Base-by-base conservation (phyloP, 495 filamentous ascomycete genomes). In the Penicillium verhagenii region DNA sequence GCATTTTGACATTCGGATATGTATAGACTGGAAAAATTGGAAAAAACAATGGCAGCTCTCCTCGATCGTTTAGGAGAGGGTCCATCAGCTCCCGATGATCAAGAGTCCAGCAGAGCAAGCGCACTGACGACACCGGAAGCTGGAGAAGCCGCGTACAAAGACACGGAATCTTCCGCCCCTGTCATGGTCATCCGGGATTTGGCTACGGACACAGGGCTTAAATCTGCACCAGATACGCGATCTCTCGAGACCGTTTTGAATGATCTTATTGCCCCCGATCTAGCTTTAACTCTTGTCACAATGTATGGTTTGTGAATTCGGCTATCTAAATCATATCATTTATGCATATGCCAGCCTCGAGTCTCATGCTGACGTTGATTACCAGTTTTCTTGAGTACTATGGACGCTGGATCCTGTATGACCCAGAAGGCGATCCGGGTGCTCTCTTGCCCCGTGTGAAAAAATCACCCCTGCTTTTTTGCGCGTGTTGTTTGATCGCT, bases 361-460 rank as follows among this genome's bases (percentile, higher is more conserved):
- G 0, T 35, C 11, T 35, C 14, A 35, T 35, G 6, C 33, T 20
- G 10, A 42, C 20, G 21, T 3, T 0, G 4, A 42, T 21, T 4
- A 6, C 18, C 19, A 65, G 63, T 20, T 65, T 65, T 33, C 52
- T 63, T 6, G 54, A 64, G 39, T 54, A 77, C 47, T 79, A 77
- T 50, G 74, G 73, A 7, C 63, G 72, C 4, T 79, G 76, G 74
- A 71, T 77, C 20, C 57, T 65, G 6, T 75, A 73, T 43, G 66
- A 66, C 20, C 59, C 64, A 0, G 62, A 67, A 6, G 57, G 55
- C 18, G 57, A 71, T 10, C 57, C 70, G 0, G 24, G 29, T 3
- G 37, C 37, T 8, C 48, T 77, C 5, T 54, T 77, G 1, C 39
- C 53, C 20, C 57, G 61, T 21, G 61, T 76, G 2, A 68, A 61